Evolutionary conservation across 75 land plant species (phyloP), one percentile per base, ranked within the genome.

Genomic region (Picea sitchensis): DNA sequence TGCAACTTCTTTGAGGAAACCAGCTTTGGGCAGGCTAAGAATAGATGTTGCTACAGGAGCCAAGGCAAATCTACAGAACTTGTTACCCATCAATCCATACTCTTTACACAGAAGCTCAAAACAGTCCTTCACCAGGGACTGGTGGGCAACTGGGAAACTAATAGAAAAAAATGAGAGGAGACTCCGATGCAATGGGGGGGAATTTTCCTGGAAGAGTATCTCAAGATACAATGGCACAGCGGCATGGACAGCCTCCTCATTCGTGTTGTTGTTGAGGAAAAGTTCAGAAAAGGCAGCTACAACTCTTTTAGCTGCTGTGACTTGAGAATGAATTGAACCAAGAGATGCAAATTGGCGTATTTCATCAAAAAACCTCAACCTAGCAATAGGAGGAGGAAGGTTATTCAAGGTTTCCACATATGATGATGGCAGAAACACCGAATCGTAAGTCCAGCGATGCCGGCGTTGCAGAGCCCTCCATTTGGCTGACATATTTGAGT

Each of bases 381-480:
- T 77, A 6, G 61, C 58, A 20, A 69, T 14, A 1, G 79, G 61
- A 0, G 76, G 58, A 36, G 79, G 67, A 11, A 78, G 44, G 1
- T 31, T 61, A 60, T 78, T 54, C 15, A 93, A 57, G 57, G 86
- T 34, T 59, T 87, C 78, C 21, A 76, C 5, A 76, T 44, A 86
- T 17, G 77, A 58, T 3, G 75, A 51, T 2, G 93, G 91, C 73
- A 93, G 86, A 30, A 87, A 34, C 12, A 91, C 86, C n/a, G 90
- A 89, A 67, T 64, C 88, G 86, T 93, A 93, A 31, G 91, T 91
- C 88, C 88, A 93, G 4, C 86, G 84, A 77, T 93, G 95, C 47
- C 90, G 86, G 73, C 90, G 91, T 86, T 93, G 93, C 80, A 93
- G 21, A 13, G 95, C 92, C 23, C 93, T 75, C 95, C 95, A 93